Evolutionary conservation across 306 rosid species (phyloP).

Genomic region (Heteromeles arbutifolia): DNA sequence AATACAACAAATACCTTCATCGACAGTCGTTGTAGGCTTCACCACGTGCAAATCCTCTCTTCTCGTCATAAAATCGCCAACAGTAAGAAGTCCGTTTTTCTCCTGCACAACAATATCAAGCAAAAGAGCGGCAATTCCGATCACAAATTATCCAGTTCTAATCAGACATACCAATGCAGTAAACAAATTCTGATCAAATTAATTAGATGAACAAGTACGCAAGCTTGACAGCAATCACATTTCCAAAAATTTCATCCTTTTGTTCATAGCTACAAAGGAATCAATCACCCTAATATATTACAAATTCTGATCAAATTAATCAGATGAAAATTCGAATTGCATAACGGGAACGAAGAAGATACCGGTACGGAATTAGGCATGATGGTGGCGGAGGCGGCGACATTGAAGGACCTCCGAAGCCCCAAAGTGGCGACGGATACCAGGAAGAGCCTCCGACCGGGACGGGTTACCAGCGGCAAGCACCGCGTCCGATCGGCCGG

Average conservation of each 20-base stretch:
- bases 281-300: neutral
- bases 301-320: neutral
- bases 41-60: slow-evolving; percentile 69
- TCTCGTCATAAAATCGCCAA: slow-evolving; percentile 92
- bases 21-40: slow-evolving; percentile 80
- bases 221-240: neutral
- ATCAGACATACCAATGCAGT: neutral
- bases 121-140: neutral
- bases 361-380: slow-evolving; percentile 58
- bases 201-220: no score
- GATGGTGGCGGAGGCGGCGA: slow-evolving; percentile 38
- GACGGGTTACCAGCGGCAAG: slow-evolving; percentile 14
- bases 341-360: neutral
- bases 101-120: slow-evolving; percentile 34
- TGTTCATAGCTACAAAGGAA: no score
- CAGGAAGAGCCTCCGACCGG: slow-evolving; percentile 14
- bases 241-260: neutral
- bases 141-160: neutral
- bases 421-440: slow-evolving; percentile 13
- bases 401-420: slow-evolving; percentile 22
- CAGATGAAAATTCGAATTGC: neutral
- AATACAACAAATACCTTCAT: slow-evolving; percentile 56
- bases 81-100: slow-evolving; percentile 56
- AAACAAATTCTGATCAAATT: neutral
- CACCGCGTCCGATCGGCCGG: slow-evolving; percentile 12